phyloP scores from a whole-genome alignment of 1,284 basidiomycete genomes.

The Bjerkandera adusta region DNA sequence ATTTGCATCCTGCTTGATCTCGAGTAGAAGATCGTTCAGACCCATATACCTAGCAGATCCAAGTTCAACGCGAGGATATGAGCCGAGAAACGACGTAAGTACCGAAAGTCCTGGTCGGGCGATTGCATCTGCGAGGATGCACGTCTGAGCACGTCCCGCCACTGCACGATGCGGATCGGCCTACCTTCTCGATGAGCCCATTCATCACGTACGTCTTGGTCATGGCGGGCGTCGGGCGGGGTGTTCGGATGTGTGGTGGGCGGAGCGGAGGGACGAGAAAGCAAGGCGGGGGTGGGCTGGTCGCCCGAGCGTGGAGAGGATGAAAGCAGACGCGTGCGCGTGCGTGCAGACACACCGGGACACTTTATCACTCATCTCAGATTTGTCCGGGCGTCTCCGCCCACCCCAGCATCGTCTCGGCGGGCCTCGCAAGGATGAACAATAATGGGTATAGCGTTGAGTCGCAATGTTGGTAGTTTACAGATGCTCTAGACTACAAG shows the following conservation, averaged over 20 bases:
- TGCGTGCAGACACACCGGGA: constrained; percentile 1
- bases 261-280: constrained; percentile 6
- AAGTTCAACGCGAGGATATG: constrained; percentile 17
- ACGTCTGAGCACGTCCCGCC: constrained; percentile 1
- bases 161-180: neutral
- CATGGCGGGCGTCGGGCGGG: constrained; percentile 44
- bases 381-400: constrained; percentile 3
- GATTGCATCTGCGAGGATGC: constrained; percentile 66
- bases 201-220: constrained; percentile 82
- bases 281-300: constrained; percentile 1
- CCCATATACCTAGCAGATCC: constrained; percentile 80
- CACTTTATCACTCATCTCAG: constrained; percentile 9
- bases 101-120: constrained; percentile 82
- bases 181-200: constrained; percentile 75
- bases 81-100: constrained; percentile 23
- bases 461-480: too few species aligned
- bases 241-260: neutral
- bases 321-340: constrained; percentile 6
- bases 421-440: too few species aligned
- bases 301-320: constrained; percentile 9
- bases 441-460: too few species aligned
- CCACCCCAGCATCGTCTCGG: too few species aligned
- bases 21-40: constrained; percentile 86
- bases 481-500: too few species aligned
- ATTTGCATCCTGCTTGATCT: constrained; percentile 72